Base-by-base conservation (phyloP, 179 eudicot genomes). In the Dionaea muscipula region DNA sequence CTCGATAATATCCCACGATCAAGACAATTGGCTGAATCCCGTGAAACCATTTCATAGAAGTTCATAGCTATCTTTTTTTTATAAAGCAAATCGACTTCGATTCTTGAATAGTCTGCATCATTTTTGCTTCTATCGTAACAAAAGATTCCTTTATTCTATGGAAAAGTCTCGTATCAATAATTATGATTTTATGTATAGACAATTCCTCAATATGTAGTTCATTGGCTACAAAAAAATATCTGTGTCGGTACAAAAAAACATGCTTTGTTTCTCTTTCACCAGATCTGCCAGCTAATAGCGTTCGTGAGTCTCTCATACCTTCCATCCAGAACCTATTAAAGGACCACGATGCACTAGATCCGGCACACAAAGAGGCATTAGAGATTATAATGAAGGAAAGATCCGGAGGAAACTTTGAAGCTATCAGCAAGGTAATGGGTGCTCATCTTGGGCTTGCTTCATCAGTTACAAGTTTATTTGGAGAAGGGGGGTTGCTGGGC, bases 331-430 rank as follows among this genome's bases (percentile, higher is more conserved):
- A 91, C 67, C 72, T 91, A 54, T 63, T 91, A 31, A 91, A 78
- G 72, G 98, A 91, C 73, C 66, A 71, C 2, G 98, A 91, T 63
- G 85, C 98, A n/a, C 84, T 87, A 35, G 98, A 91, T 73, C 98
- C 98, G 43, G 98, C 95, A 43, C 98, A 91, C 64, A 91, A 91
- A 72, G 96, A 87, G 67, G 96, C 96, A 11, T 75, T 87, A 11
- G 96, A 87, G 71, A 82, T 91, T 48, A 74, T 91, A 64, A 16
- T 84, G 73, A 91, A 77, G 78, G 98, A 91, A 61, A 80, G 98
- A 68, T 81, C 94, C 6, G 95, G 91, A 24, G 98, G 96, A 57
- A 73, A 93, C 23, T 68, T 87, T 3, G 98, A 91, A 33, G 54
- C 93, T 25, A 60, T 91, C 44, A 91, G 95, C 55, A 91, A 91